Base-by-base conservation (phyloP, 179 eudicot species). In the Patellifolia procumbens region DNA sequence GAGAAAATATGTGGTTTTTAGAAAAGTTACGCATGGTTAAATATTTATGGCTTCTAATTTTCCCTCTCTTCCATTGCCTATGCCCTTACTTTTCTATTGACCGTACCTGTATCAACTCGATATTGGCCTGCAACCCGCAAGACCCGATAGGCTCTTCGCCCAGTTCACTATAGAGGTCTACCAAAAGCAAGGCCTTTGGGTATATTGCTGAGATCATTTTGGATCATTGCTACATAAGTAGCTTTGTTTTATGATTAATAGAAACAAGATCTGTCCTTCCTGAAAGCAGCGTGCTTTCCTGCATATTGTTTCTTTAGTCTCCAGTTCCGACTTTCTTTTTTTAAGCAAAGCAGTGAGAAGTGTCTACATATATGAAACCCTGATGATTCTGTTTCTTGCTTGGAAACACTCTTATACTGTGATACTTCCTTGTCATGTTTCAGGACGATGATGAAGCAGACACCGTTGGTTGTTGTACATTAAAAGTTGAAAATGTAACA, bases 391-490 rank as follows among this genome's bases (percentile, higher is more conserved):
- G 31, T 35, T 15, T 22, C 11, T 17, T 45, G 45, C 26, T 39
- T 31, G 12, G 46, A 28, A 32, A 59, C 46, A 28, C 53, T 51
- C 46, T 42, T 60, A 32, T 61, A 52, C 32, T 39, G 26, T 79
- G 16, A 16, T 77, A 19, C 42, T 63, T 56, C 22, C n/a, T 74
- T 80, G 53, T 67, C 62, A 16, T 74, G 22, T 48, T 87, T 74
- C 90, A 95, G 99, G 99, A 95, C 87, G 99, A 95, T 75, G 99
- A 95, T 76, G 99, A 95, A 90, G 99, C 99, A 76, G 98, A 95
- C 76, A 94, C 98, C 12, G 97, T 92, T 86, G 97, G 98, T 81
- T 94, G 97, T 82, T 92, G 98, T 85, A 94, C 97, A 39, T 77
- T 94, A 83, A 94, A 94, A 86, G 97, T 94, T 76, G 98, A 94